These are phyloP conservation scores for Solanum arcanum DNA, from an alignment of 257 asterid species.

Conservation along the genomic window DNA sequence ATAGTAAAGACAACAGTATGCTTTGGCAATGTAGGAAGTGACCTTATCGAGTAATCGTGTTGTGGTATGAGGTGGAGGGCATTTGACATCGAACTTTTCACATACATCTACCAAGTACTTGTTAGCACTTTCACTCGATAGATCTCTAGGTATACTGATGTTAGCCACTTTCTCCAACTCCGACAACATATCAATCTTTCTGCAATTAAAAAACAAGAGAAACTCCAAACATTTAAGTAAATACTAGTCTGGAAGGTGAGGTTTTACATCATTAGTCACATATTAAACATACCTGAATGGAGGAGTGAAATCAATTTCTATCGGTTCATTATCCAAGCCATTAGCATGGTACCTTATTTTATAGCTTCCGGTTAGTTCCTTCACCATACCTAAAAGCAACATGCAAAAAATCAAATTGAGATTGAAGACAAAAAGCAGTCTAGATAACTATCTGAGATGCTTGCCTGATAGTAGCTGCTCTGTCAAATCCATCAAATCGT, in stretches of 20 bases:
- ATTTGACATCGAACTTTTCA: neutral
- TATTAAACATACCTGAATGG: neutral
- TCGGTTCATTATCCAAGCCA: neutral
- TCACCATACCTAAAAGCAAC: neutral
- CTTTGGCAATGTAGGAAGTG: neutral
- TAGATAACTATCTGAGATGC: neutral
- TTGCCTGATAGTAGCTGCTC: neutral
- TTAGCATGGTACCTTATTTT: neutral
- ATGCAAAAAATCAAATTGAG: neutral
- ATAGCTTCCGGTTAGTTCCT: neutral
- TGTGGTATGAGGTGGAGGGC: neutral
- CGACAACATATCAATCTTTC: neutral
- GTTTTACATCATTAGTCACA: neutral
- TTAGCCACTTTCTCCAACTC: neutral
- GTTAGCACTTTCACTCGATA: neutral
- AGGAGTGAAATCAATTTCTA: constrained; percentile 1
- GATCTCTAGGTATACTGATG: neutral
- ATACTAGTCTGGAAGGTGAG: neutral
- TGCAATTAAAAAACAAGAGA: neutral
- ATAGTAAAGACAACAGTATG: neutral
- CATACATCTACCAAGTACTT: neutral
- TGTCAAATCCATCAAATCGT: neutral
- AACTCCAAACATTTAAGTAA: neutral
- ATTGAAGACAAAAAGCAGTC: neutral
- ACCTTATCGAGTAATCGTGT: neutral